Base-by-base conservation (phyloP, 139 green algal species). In the Pleodorina starrii region DNA sequence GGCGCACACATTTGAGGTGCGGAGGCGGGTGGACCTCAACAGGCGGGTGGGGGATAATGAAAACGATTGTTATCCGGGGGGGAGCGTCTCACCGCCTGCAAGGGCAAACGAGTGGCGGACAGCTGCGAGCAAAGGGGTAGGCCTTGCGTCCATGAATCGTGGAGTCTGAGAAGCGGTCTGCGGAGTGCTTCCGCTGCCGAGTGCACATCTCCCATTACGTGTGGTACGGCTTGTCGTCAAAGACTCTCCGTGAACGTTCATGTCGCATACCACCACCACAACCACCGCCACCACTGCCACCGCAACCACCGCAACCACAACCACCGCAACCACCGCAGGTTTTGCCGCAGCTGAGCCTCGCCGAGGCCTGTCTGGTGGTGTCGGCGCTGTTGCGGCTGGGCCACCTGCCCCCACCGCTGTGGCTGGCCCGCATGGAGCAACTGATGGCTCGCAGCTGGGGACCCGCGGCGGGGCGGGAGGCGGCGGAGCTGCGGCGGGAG, bases 1-100 rank as follows among this genome's bases (percentile, higher is more conserved):
- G 79, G 79, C 68, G 40, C 79, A 86, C 42, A 60, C 38, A 38
- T 63, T 86, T 0, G 79, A 86, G 79, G 79, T n/a, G n/a, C n/a
- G n/a, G n/a, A n/a, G n/a, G n/a, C n/a, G n/a, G n/a, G n/a, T 86
- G 57, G 25, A 57, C 12, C 19, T 48, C 14, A 38, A 35, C 32
- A 36, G n/a, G 29, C 5, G 74, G 1, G 14, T 11, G 44, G 27
- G 74, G 25, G 43, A 57, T 36, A 19, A 4, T 40, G 12, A 40
- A 12, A 12, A 25, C 6, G 54, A 66, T 66, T n/a, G n/a, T 40
- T 5, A 38, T 5, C 63, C 19, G 19, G 12, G 32, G 32, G 35
- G 32, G 32, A 16, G 63, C 63, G 35, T 35, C 12, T 73, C 63
- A 40, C 35, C 63, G n/a, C n/a, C n/a, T n/a, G n/a, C n/a, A n/a